Percentiles rank a stretch among this genome's conserved stretches.
Conservation (phyloP, 495 filamentous ascomycete species). For the Aspergillus baeticus region DNA sequence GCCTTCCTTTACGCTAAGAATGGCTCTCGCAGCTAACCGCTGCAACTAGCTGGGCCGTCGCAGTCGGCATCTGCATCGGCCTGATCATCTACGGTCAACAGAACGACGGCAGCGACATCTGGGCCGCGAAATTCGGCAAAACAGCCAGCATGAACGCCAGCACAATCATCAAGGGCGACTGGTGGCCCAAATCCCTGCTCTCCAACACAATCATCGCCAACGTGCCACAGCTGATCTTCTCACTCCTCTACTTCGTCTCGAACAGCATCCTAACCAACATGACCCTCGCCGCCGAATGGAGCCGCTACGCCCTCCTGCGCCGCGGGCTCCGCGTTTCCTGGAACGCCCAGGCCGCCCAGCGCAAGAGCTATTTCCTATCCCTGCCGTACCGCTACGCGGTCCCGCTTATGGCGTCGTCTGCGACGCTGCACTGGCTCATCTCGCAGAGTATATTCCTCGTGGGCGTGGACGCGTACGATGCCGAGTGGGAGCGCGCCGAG, state of each 20-base stretch:
- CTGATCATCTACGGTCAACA: not conserved
- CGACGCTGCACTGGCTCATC: slow-evolving; percentile 39
- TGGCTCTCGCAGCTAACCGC: too few species aligned
- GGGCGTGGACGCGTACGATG: slow-evolving; percentile 19
- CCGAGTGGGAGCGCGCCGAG: not conserved
- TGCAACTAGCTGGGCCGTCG: too few species aligned
- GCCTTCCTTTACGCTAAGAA: too few species aligned
- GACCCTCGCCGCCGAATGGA: slow-evolving; percentile 37
- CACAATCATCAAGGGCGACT: not conserved
- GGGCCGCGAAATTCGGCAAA: slow-evolving; percentile 13
- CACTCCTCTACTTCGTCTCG: slow-evolving; percentile 40
- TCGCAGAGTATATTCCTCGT: slow-evolving; percentile 43
- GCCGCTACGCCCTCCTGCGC: slow-evolving; percentile 21
- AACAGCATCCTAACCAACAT: slow-evolving; percentile 42
- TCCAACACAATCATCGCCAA: slow-evolving; percentile 26
- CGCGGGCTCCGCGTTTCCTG: slow-evolving; percentile 46
- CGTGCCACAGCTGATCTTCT: slow-evolving; percentile 42
- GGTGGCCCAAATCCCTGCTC: slow-evolving; percentile 1
- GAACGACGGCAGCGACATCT: slow-evolving; percentile 14
- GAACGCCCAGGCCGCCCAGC: slow-evolving; percentile 38
- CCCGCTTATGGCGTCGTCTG: slow-evolving; percentile 26
- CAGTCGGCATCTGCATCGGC: not conserved
- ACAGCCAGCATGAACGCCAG: not conserved
- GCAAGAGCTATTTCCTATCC: slow-evolving; percentile 39
- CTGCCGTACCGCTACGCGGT: slow-evolving; percentile 41